Evolutionary conservation across 1,284 basidiomycete species (phyloP), one percentile per base, ranked within the genome.

Genomic region (Boletus subluridellus): DNA sequence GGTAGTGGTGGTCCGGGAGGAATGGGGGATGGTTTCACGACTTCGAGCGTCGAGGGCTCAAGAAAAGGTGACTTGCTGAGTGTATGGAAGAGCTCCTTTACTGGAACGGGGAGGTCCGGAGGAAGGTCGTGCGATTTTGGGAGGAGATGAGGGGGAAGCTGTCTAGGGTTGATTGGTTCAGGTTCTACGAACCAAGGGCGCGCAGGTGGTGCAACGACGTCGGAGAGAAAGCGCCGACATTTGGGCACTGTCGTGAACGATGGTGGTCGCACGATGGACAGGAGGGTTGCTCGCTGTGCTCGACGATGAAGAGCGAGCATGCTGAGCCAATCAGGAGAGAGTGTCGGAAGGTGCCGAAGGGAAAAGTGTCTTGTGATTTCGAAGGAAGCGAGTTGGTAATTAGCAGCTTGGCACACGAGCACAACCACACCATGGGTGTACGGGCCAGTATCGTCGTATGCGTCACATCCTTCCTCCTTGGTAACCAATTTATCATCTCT

Each of bases 391-490:
- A 26, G 24, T 24, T 44, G 12, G 10, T 28, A 34, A 21, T 30
- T 45, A n/a, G 26, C 21, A 12, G 14, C 11, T 14, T 39, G 28
- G 54, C 65, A 70, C 65, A 57, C 60, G 64, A 66, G 47, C 50
- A 39, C 53, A 8, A 39, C 48, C 39, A n/a, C 54, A 63, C 57
- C 49, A 86, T 87, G 85, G 87, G 84, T 61, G 74, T 89, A 58
- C 82, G 89, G 62, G 81, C 86, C 61, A 81, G 82, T 64, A 74
- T 90, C 60, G 86, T 89, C 60, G 83, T 91, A 59, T 88, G 82
- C 71, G 78, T 82, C 55, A 90, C 89, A 2, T 87, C 88, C 54
- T 90, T 91, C 67, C 77, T 92, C n/a, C 81, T 92, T n/a, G 89
- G 89, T 88, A 60, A 51, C 11, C 21, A 0, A 76, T 72, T 37